A percentile compares a stretch with the other conserved stretches of the same genome.
Evolutionary conservation across 345 rosid species (phyloP).

Genomic region (Syzygium oleosum): DNA sequence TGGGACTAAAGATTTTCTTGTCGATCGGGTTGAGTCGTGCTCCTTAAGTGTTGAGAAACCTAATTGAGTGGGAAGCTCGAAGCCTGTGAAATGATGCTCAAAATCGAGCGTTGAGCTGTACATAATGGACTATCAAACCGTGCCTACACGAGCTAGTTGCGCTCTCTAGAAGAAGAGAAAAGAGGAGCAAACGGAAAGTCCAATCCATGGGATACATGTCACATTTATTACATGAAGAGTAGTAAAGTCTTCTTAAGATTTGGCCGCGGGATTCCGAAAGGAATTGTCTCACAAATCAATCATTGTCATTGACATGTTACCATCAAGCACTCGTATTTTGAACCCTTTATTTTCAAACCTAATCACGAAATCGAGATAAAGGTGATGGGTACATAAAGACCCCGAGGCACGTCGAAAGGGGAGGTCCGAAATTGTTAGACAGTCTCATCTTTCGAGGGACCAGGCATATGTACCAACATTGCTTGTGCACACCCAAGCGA

Average conservation of each 20-base stretch:
- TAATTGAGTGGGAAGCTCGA: too few relatives aligned
- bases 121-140: background rate
- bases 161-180: background rate
- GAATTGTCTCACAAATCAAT: background rate
- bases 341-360: background rate
- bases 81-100: background rate
- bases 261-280: background rate
- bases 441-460: rapidly evolving
- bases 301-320: background rate
- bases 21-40: background rate
- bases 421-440: background rate
- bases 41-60: background rate
- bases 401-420: background rate
- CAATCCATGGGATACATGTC: background rate
- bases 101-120: background rate
- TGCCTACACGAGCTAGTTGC: background rate
- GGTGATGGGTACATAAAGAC: background rate
- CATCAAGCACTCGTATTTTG: background rate
- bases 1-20: background rate
- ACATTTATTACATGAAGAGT: background rate
- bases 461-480: background rate
- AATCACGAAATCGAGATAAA: background rate
- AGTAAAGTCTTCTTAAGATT: background rate
- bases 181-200: background rate
- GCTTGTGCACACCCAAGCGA: background rate